phyloP scores from a whole-genome alignment of 2,329 filamentous ascomycete species.

The Apiospora phragmitis region DNA sequence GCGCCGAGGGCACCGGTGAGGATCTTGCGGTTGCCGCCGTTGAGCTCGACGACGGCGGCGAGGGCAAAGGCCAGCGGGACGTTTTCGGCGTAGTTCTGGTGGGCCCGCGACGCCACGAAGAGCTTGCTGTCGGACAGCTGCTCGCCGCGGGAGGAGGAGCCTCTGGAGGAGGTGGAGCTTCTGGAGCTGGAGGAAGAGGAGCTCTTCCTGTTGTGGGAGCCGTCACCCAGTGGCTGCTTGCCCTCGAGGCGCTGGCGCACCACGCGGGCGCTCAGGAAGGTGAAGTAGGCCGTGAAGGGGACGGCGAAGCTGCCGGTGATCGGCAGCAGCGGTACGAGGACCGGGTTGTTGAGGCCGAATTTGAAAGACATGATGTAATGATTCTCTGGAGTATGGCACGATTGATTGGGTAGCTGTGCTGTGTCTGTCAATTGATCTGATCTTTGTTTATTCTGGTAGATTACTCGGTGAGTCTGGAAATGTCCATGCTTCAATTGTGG shows the following conservation, averaged over 20 bases:
- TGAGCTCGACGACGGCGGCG: slow-evolving; percentile 32
- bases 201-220: slow-evolving; percentile 20
- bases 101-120: slow-evolving; percentile 26
- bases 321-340: slow-evolving; percentile 17
- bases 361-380: slow-evolving; percentile 12
- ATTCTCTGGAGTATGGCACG: not conserved
- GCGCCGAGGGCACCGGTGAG: slow-evolving; percentile 25
- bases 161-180: not conserved
- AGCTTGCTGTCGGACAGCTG: slow-evolving; percentile 21
- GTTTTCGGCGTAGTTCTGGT: slow-evolving; percentile 34
- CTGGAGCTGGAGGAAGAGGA: slow-evolving; percentile 8
- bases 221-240: slow-evolving; percentile 29
- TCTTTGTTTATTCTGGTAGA: not conserved
- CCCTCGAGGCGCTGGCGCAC: slow-evolving; percentile 26
- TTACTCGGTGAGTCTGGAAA: not conserved
- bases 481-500: slow-evolving; percentile 1
- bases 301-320: slow-evolving; percentile 32
- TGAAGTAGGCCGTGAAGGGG: slow-evolving; percentile 33
- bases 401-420: not conserved
- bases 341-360: slow-evolving; percentile 16
- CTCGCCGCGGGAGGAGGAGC: not conserved
- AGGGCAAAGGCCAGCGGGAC: slow-evolving; percentile 32
- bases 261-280: slow-evolving; percentile 29
- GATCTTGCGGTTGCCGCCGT: slow-evolving; percentile 28
- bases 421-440: not conserved